phyloP scores from a whole-genome alignment of 169 alveolate genomes.

The Pseudocohnilembus persalinus region DNA sequence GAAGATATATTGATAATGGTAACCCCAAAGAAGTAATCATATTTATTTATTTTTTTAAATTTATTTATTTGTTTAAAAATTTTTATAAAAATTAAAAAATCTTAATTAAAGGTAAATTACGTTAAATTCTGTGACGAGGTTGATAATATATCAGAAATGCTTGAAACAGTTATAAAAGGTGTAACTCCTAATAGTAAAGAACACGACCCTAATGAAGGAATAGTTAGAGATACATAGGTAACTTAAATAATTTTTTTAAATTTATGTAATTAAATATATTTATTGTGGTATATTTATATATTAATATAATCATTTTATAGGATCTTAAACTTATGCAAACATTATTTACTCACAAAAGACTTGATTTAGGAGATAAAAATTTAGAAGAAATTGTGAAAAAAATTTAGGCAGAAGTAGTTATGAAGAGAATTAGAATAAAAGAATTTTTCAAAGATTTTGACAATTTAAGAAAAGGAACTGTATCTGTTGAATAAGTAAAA shows the following conservation, averaged over 20 bases:
- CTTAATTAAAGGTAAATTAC: conserved; percentile 42
- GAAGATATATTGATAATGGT: conserved; percentile 68
- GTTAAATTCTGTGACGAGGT: conserved; percentile 73
- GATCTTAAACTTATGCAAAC: conserved; percentile 45
- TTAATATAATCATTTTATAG: no score
- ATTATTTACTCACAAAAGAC: conserved; percentile 56
- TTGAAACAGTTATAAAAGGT: conserved; percentile 51
- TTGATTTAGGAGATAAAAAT: conserved; percentile 23
- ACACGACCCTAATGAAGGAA: conserved; percentile 27
- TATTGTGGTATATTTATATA: no score
- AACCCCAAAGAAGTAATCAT: conserved; percentile 53
- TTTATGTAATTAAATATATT: no score
- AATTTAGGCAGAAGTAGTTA: conserved; percentile 72
- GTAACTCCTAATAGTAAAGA: conserved; percentile 24
- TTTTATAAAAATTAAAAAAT: no score
- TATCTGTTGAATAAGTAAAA: conserved; percentile 56
- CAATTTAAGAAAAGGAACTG: conserved; percentile 79
- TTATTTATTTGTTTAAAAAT: no score
- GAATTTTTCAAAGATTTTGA: conserved; percentile 82
- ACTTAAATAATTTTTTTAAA: no score
- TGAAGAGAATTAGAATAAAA: conserved; percentile 77
- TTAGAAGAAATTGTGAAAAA: conserved; percentile 63
- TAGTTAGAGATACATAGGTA: conserved; percentile 32
- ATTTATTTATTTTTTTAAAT: no score
- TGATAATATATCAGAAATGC: conserved; percentile 74